phyloP scores from a whole-genome alignment of 1,284 basidiomycete genomes.

The Puccinia polysora region DNA sequence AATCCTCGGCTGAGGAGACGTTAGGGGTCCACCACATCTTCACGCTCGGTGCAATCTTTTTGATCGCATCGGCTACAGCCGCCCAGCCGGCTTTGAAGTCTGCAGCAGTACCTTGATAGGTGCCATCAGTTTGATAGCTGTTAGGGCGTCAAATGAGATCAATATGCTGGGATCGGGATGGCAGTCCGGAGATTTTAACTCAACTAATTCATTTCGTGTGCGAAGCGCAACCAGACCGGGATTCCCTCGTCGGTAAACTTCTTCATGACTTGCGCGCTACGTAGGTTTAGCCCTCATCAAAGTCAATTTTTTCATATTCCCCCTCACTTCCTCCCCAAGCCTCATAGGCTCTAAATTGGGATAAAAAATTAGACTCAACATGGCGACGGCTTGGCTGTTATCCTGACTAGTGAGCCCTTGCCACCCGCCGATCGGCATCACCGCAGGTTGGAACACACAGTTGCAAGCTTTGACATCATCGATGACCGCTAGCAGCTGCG shows the following conservation, averaged over 20 bases:
- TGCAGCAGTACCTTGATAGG: constrained; percentile 49
- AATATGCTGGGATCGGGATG: not conserved
- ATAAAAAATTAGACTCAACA: not conserved
- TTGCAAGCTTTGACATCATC: constrained; percentile 51
- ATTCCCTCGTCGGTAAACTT: constrained; percentile 54
- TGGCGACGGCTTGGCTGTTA: constrained; percentile 50
- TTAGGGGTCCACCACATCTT: constrained; percentile 51
- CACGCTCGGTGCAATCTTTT: constrained; percentile 50
- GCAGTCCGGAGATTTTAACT: not conserved
- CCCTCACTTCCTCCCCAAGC: too few species aligned
- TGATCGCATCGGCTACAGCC: constrained; percentile 50
- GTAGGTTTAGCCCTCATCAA: not conserved
- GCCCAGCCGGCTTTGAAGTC: constrained; percentile 54
- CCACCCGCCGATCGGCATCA: constrained; percentile 49
- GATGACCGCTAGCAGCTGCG: constrained; percentile 50
- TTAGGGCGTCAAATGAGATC: not conserved
- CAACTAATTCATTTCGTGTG: constrained; percentile 50
- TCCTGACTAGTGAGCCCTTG: constrained; percentile 47
- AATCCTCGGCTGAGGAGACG: constrained; percentile 47
- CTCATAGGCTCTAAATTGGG: not conserved
- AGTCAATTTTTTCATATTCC: not conserved
- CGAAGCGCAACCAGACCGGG: constrained; percentile 53
- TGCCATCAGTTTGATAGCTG: constrained; percentile 46
- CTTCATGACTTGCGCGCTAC: constrained; percentile 51
- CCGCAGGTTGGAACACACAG: constrained; percentile 53